phyloP scores from a whole-genome alignment of 345 rosid species.

The Gossypium australe region DNA sequence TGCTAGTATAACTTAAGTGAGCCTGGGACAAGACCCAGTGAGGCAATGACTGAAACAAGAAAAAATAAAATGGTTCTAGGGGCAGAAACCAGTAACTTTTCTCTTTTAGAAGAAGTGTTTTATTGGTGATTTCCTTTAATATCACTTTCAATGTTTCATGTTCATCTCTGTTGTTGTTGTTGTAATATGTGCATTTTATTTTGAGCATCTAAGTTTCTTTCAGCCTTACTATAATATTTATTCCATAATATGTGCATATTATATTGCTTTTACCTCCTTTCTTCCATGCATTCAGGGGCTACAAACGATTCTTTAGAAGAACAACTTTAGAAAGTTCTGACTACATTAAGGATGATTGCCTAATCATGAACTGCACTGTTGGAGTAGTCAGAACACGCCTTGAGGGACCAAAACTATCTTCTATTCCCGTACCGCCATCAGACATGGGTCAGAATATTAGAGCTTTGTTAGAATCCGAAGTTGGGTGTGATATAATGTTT shows the following conservation, averaged over 20 bases:
- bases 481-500: slow-evolving; percentile 68
- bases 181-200: not conserved
- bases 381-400: slow-evolving; percentile 78
- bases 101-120: not conserved
- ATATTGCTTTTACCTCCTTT: slow-evolving; percentile 2
- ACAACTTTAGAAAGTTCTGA: slow-evolving; percentile 69
- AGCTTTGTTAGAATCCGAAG: slow-evolving; percentile 64
- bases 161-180: not conserved
- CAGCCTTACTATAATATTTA: not conserved
- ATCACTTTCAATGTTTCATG: not conserved
- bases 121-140: not conserved
- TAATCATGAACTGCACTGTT: slow-evolving; percentile 75
- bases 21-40: not conserved
- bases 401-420: slow-evolving; percentile 60
- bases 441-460: slow-evolving; percentile 71
- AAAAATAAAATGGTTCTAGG: not conserved
- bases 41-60: not conserved
- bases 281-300: slow-evolving; percentile 60
- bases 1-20: not conserved
- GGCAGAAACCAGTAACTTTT: not conserved
- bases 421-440: slow-evolving; percentile 57
- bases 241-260: not conserved
- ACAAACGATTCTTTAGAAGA: slow-evolving; percentile 78
- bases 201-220: not conserved
- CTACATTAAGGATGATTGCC: slow-evolving; percentile 73